Percentiles rank a stretch among this genome's conserved stretches.
These are phyloP conservation scores for Oryza coarctata DNA, from an alignment of 176 grass and related monocot species.

Conservation along the genomic window DNA sequence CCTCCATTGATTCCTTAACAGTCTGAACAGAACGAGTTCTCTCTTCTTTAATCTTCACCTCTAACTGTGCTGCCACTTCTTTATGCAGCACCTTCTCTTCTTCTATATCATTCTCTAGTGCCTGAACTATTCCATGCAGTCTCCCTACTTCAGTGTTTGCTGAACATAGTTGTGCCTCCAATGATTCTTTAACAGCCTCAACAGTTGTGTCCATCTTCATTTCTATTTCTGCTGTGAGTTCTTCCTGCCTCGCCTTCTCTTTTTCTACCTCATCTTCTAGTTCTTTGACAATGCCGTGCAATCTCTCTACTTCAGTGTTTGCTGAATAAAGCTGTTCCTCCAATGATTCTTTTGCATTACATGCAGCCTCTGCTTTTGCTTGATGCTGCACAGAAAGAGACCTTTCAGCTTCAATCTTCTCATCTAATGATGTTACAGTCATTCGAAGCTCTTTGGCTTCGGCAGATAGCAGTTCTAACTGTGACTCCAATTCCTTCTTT, in stretches of 20 bases:
- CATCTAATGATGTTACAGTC: slow-evolving; percentile 63
- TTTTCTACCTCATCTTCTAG: slow-evolving; percentile 51
- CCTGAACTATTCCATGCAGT: slow-evolving; percentile 32
- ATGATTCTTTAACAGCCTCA: slow-evolving; percentile 40
- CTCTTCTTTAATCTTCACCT: slow-evolving; percentile 31
- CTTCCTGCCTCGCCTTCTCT: slow-evolving; percentile 51
- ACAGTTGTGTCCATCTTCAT: slow-evolving; percentile 36
- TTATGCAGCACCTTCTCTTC: slow-evolving; percentile 51
- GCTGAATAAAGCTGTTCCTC: slow-evolving; percentile 57
- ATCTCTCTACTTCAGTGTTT: slow-evolving; percentile 45
- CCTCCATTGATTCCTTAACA: slow-evolving; percentile 52
- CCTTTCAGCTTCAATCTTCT: slow-evolving; percentile 54
- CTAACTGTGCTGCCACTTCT: slow-evolving; percentile 42
- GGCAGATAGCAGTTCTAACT: slow-evolving; percentile 47
- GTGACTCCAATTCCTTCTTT: slow-evolving; percentile 61
- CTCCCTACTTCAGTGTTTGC: slow-evolving; percentile 49
- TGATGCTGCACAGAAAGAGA: slow-evolving; percentile 47
- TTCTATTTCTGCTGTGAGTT: slow-evolving; percentile 32
- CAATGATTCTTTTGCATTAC: slow-evolving; percentile 46
- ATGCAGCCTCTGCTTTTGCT: slow-evolving; percentile 34
- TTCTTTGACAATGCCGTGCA: slow-evolving; percentile 36
- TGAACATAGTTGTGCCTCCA: slow-evolving; percentile 58
- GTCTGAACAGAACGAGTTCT: slow-evolving; percentile 33
- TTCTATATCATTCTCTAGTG: slow-evolving; percentile 47
- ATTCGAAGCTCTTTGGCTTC: slow-evolving; percentile 50